phyloP scores from a whole-genome alignment of 192 early-diverging fungal genomes.

The Chytriomyces confervae region DNA sequence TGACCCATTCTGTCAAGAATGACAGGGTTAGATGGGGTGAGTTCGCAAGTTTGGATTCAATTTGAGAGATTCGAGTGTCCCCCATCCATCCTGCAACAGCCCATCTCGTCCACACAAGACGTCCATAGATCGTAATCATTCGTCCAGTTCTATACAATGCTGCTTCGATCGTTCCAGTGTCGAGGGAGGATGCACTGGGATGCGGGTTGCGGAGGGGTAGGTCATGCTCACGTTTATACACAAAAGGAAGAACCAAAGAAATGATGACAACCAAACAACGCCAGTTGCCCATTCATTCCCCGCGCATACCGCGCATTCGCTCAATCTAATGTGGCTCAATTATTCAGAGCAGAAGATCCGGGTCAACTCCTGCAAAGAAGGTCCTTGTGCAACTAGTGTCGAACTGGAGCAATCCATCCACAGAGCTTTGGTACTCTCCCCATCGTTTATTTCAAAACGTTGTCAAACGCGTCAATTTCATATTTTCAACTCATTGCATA shows the following conservation, averaged over 20 bases:
- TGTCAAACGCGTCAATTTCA: too few relatives aligned
- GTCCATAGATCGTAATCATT: neutral
- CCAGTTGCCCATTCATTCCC: too few relatives aligned
- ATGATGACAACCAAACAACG: too few relatives aligned
- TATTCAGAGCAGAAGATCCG: too few relatives aligned
- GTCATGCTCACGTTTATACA: neutral
- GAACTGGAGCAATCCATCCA: too few relatives aligned
- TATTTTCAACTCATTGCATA: too few relatives aligned
- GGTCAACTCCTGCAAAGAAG: too few relatives aligned
- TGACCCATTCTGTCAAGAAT: constrained; percentile 33
- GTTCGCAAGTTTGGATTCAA: neutral
- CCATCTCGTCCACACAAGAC: neutral
- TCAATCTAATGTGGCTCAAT: too few relatives aligned
- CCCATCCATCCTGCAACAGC: neutral
- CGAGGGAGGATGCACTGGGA: neutral
- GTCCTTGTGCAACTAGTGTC: too few relatives aligned
- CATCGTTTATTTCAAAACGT: too few relatives aligned
- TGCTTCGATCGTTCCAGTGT: neutral
- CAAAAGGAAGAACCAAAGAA: neutral
- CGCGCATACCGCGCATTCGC: neutral
- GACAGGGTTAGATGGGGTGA: neutral
- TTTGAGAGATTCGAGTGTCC: neutral
- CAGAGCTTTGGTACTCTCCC: too few relatives aligned
- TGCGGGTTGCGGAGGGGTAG: neutral
- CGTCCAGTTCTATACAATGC: neutral